These are phyloP conservation scores for Taphrina flavorubra DNA, from an alignment of 1,139 yeast species.

Conservation along the genomic window DNA sequence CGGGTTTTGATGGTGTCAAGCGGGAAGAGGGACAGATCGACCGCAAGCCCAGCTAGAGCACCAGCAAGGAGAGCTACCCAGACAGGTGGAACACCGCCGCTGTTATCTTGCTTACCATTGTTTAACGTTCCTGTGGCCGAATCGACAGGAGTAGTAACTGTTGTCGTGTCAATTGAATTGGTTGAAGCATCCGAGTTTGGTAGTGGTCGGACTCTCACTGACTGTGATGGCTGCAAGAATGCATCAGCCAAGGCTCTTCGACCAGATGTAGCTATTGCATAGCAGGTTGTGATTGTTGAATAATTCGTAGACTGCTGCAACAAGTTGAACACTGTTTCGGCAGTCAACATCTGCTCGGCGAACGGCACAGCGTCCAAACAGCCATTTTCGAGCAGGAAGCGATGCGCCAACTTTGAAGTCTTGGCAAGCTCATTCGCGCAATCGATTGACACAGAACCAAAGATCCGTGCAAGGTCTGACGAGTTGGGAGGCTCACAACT, in stretches of 20 bases:
- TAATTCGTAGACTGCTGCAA: neutral
- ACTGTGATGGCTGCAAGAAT: neutral
- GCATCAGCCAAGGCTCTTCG: conserved; percentile 19
- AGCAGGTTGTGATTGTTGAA: conserved; percentile 11
- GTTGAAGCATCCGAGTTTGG: neutral
- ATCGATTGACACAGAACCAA: neutral
- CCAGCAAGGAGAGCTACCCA: conserved; percentile 55
- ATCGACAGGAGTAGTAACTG: neutral
- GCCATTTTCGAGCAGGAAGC: conserved; percentile 1
- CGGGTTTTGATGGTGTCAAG: conserved; percentile 94
- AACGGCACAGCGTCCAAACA: neutral
- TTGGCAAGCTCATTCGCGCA: neutral
- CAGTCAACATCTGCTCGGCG: neutral
- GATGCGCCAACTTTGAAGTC: neutral
- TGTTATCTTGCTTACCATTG: neutral
- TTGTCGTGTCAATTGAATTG: neutral
- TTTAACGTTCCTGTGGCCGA: neutral
- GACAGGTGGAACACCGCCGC: neutral
- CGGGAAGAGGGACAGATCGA: conserved; percentile 93
- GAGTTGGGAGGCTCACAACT: neutral
- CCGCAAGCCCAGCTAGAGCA: conserved; percentile 94
- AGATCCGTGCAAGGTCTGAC: neutral
- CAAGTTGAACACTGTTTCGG: neutral
- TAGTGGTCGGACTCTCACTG: neutral
- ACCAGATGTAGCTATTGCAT: neutral